Evolutionary conservation across 2,329 filamentous ascomycete species (phyloP), one percentile per base, ranked within the genome.

Genomic region (Mollisia scopiformis): DNA sequence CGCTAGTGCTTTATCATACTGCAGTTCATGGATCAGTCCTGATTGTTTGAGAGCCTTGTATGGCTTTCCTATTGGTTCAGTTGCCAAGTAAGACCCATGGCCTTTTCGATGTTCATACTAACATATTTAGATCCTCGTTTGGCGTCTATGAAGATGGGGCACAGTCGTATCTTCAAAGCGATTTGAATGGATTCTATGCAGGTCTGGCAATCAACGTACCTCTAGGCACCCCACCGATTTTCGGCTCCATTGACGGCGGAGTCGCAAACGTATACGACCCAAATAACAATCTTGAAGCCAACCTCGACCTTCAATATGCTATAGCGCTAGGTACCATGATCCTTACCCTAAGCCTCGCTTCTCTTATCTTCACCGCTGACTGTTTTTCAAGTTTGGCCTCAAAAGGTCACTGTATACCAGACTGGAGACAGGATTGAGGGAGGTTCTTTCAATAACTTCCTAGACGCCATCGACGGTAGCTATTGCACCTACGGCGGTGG

Each of bases 341-440:
- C n/a, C n/a, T n/a, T n/a, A n/a, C n/a, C n/a, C n/a, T n/a, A n/a
- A n/a, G n/a, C n/a, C n/a, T n/a, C n/a, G n/a, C n/a, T n/a, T n/a
- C n/a, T n/a, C n/a, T n/a, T n/a, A 6, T 25, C n/a, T 37, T 27
- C 30, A n/a, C 21, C 30, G 33, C 51, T 54, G 14, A 39, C 51
- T 54, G 51, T 25, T 19, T 39, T 37, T 37, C 72, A 82, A 31
- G 76, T 82, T 35, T 80, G 75, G 55, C 82, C 81, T 7, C 81
- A 84, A 64, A 73, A 76, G 41, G 76, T 80, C 30, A 79, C 78
- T 41, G 69, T 83, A 30, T 82, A 80, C 69, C 78, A 81, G 70
- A 73, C 74, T 19, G 75, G 75, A 57, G 74, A 78, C 62, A 37
- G 49, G 10, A 23, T 58, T 7, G 57, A 51, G 43, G 35, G 33